Conservation (phyloP, 2,329 filamentous ascomycete genomes). For the Talaromyces sp. region DNA sequence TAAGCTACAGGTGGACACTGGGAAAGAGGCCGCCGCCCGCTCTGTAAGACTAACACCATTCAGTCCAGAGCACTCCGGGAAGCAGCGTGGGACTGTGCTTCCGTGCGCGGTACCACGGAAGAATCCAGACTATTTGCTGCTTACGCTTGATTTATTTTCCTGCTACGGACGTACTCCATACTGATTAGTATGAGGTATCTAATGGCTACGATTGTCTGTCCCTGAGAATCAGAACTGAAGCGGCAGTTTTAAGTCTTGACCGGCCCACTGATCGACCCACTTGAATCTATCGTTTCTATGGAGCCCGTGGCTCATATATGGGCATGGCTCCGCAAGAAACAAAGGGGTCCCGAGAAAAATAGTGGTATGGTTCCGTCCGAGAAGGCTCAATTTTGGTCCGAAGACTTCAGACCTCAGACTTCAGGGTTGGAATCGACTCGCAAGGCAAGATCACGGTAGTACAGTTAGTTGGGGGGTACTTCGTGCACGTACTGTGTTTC, state of each 20-base stretch:
- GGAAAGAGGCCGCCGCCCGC: constrained; percentile 7
- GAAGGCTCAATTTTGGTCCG: not conserved
- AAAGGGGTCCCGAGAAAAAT: not conserved
- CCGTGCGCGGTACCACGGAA: not conserved
- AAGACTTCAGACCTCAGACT: no score
- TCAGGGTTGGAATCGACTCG: no score
- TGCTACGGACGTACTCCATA: not conserved
- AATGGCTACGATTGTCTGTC: not conserved
- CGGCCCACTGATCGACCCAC: constrained; percentile 12
- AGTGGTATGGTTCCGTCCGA: not conserved
- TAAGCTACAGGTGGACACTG: not conserved
- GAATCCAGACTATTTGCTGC: not conserved
- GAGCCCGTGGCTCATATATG: not conserved
- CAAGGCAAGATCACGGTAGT: not conserved
- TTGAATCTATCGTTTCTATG: not conserved
- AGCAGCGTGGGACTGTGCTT: not conserved
- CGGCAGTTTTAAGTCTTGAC: not conserved
- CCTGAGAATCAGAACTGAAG: not conserved
- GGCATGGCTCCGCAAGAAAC: not conserved
- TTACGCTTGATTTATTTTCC: not conserved
- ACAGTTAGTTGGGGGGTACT: no score
- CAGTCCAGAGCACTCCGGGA: not conserved
- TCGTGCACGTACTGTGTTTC: not conserved
- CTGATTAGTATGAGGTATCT: no score
- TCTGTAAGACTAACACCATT: not conserved